Evolutionary conservation across 192 early-diverging fungal genomes (phyloP).

Genomic region (Funneliformis geosporum): DNA sequence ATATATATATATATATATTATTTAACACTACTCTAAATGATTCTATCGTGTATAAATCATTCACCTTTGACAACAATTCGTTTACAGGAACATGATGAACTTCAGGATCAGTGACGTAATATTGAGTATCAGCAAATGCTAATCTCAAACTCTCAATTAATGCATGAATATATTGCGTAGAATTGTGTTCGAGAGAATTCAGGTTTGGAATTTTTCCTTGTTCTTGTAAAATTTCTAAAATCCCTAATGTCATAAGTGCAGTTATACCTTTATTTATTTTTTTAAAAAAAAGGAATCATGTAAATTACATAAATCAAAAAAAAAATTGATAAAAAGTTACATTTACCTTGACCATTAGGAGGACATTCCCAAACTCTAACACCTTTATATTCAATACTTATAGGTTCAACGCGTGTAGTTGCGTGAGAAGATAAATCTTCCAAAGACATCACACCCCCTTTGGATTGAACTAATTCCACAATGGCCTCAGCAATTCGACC

Average conservation of each 20-base stretch:
- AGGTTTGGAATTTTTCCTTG: constrained; percentile 41
- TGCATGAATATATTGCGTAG: constrained; percentile 64
- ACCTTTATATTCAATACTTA: constrained; percentile 63
- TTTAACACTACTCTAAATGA: no score
- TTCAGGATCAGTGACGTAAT: constrained; percentile 68
- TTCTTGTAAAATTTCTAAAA: constrained; percentile 58
- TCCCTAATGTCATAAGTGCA: constrained; percentile 70
- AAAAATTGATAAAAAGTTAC: background rate
- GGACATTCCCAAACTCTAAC: constrained; percentile 67
- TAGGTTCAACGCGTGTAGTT: constrained; percentile 55
- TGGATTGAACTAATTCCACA: constrained; percentile 49
- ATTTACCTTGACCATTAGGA: constrained; percentile 64
- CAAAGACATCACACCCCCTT: constrained; percentile 65
- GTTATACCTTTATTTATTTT: constrained; percentile 50
- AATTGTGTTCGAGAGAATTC: constrained; percentile 51
- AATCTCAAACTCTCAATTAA: constrained; percentile 69
- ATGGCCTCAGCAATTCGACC: constrained; percentile 69
- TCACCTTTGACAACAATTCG: constrained; percentile 54
- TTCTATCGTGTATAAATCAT: no score
- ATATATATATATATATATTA: no score
- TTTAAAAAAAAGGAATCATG: background rate
- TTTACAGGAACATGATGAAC: constrained; percentile 49
- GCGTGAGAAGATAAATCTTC: constrained; percentile 63
- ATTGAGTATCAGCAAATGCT: constrained; percentile 77
- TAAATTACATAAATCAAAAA: background rate